phyloP scores from a whole-genome alignment of 2,329 filamentous ascomycete species.

The Tympanopsis confertula region DNA sequence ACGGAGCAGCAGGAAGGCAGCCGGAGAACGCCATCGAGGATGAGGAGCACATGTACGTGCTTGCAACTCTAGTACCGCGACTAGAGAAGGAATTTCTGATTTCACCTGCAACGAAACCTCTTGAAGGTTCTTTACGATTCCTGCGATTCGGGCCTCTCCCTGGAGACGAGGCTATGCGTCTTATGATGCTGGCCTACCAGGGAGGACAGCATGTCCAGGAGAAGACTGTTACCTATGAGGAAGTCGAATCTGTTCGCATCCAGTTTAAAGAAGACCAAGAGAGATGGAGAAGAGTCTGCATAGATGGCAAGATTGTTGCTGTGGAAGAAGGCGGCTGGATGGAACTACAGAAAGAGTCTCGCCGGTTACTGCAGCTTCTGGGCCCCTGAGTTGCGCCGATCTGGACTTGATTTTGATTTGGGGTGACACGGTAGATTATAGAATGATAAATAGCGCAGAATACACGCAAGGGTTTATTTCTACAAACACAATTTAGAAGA shows the following conservation, averaged over 20 bases:
- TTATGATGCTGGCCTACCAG: conserved; percentile 45
- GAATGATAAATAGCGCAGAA: no score
- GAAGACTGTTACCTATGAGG: conserved; percentile 35
- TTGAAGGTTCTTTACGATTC: conserved; percentile 39
- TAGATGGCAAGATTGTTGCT: conserved; percentile 49
- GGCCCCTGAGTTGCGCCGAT: background rate
- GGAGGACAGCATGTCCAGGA: conserved; percentile 41
- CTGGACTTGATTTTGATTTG: no score
- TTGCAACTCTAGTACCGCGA: conserved; percentile 42
- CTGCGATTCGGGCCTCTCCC: conserved; percentile 39
- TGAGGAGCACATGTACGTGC: conserved; percentile 40
- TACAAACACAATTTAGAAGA: no score
- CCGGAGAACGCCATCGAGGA: conserved; percentile 10
- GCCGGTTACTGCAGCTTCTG: conserved; percentile 22
- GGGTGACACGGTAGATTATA: no score
- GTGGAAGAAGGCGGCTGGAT: conserved; percentile 43
- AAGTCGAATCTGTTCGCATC: conserved; percentile 38
- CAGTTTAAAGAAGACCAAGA: conserved; percentile 38
- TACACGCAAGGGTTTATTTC: no score
- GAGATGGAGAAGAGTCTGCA: conserved; percentile 44
- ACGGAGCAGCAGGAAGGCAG: conserved; percentile 2
- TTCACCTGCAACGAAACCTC: conserved; percentile 35
- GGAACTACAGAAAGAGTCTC: conserved; percentile 29
- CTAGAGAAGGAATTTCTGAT: conserved; percentile 47
- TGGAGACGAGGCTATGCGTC: conserved; percentile 36